A percentile compares a stretch with the other conserved stretches of the same genome.
These are phyloP conservation scores for Arthrobotrys musiformis DNA, from an alignment of 2,329 filamentous ascomycete species.

Conservation along the genomic window DNA sequence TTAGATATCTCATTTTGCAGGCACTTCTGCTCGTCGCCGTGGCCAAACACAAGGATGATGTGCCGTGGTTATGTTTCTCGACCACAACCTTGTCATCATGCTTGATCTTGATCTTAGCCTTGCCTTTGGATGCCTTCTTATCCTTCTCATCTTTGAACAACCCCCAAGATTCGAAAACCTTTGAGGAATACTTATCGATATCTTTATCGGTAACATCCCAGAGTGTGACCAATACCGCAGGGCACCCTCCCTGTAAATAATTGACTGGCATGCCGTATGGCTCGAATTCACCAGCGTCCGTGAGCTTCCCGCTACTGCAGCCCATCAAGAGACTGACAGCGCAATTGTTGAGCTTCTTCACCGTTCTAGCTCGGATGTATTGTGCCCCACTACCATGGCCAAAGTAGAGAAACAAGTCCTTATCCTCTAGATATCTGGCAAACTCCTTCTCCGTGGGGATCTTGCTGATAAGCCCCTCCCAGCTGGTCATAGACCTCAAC, in stretches of 20 bases:
- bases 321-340: conserved; percentile 91
- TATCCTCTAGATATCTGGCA: conserved; percentile 72
- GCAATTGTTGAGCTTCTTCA: conserved; percentile 81
- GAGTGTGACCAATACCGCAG: conserved; percentile 87
- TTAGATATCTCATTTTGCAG: conserved; percentile 91
- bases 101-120: conserved; percentile 60
- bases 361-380: conserved; percentile 86
- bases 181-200: conserved; percentile 89
- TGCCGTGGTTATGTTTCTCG: conserved; percentile 60
- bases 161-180: conserved; percentile 86
- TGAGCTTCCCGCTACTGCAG: conserved; percentile 85
- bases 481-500: conserved; percentile 74
- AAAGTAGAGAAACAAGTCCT: conserved; percentile 87
- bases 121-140: conserved; percentile 60
- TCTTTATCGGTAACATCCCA: conserved; percentile 99
- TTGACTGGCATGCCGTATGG: conserved; percentile 89
- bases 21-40: conserved; percentile 77
- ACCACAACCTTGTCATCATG: conserved; percentile 58
- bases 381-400: conserved; percentile 95
- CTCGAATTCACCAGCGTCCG: conserved; percentile 86
- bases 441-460: conserved; percentile 82
- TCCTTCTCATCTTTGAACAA: conserved; percentile 64
- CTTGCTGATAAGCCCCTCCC: conserved; percentile 76
- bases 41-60: conserved; percentile 78
- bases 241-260: conserved; percentile 87